Evolutionary conservation across 106 monocot genomes (phyloP).

Genomic region (Posidonia australis): DNA sequence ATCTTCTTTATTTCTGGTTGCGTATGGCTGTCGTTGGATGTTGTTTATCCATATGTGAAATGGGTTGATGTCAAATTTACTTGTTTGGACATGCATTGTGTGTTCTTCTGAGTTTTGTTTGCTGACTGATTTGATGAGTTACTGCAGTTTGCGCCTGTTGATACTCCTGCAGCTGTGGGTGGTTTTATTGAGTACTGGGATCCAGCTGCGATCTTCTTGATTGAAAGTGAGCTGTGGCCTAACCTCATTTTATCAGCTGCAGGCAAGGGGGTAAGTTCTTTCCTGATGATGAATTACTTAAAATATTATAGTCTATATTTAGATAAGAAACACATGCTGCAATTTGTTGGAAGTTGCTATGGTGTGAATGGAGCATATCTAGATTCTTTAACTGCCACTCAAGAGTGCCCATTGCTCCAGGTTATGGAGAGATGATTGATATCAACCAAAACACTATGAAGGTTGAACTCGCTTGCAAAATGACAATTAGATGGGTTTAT

Average conservation of each 20-base stretch:
- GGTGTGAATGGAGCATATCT: too few relatives aligned
- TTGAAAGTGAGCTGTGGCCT: conserved; percentile 99
- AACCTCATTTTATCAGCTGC: conserved; percentile 84
- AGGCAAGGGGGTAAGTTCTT: conserved; percentile 44
- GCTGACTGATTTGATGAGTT: not conserved
- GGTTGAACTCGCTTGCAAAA: too few relatives aligned
- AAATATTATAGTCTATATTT: not conserved
- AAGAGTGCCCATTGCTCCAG: too few relatives aligned
- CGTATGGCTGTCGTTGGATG: too few relatives aligned
- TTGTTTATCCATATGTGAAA: too few relatives aligned
- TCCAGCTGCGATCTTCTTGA: conserved; percentile 60
- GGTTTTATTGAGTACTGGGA: conserved; percentile 67
- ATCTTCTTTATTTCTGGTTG: too few relatives aligned
- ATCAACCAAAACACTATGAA: too few relatives aligned
- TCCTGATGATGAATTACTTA: not conserved
- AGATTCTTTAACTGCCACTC: too few relatives aligned
- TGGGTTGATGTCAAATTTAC: too few relatives aligned
- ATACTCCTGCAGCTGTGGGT: conserved; percentile 54
- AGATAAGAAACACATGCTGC: not conserved
- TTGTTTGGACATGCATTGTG: not conserved
- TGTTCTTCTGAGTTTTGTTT: not conserved
- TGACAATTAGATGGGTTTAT: too few relatives aligned
- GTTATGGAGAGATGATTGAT: too few relatives aligned
- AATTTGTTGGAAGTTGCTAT: too few relatives aligned
- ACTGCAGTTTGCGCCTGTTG: conserved; percentile 76